A percentile compares a stretch with the other conserved stretches of the same genome.
Conservation (phyloP, 441 rosid species). For the Populus trichocarpa region DNA sequence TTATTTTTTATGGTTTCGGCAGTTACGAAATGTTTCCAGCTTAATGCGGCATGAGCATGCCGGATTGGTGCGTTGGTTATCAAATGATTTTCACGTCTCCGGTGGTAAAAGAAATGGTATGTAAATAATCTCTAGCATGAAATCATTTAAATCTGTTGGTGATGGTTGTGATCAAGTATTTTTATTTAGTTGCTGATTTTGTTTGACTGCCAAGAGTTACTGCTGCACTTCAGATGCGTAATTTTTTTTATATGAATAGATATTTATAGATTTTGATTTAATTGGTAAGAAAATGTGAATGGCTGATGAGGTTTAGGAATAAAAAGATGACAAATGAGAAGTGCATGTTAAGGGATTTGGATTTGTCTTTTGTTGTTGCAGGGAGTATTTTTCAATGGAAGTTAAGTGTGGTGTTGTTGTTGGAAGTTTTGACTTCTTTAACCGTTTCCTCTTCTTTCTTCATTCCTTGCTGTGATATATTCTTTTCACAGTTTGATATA, state of each 20-base stretch:
- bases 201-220: not conserved
- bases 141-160: not conserved
- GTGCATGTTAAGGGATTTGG: not conserved
- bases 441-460: not conserved
- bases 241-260: not conserved
- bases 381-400: not conserved
- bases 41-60: constrained; percentile 51
- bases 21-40: constrained; percentile 55
- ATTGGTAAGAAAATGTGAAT: not conserved
- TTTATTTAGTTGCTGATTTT: not conserved
- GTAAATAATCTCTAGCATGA: constrained; percentile 12
- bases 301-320: not conserved
- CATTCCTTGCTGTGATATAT: not conserved
- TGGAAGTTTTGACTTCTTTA: not conserved
- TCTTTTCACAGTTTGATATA: not conserved
- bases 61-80: constrained; percentile 49
- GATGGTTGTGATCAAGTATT: not conserved
- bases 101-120: constrained; percentile 48
- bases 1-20: constrained; percentile 19
- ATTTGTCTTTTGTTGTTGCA: not conserved
- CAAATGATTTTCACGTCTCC: constrained; percentile 37
- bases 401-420: not conserved
- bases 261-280: not conserved
- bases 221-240: not conserved
- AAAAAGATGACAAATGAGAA: not conserved